Evolutionary conservation across 2,329 filamentous ascomycete genomes (phyloP), one percentile per base, ranked within the genome.

Genomic region (Chaetoscypha palmicola): DNA sequence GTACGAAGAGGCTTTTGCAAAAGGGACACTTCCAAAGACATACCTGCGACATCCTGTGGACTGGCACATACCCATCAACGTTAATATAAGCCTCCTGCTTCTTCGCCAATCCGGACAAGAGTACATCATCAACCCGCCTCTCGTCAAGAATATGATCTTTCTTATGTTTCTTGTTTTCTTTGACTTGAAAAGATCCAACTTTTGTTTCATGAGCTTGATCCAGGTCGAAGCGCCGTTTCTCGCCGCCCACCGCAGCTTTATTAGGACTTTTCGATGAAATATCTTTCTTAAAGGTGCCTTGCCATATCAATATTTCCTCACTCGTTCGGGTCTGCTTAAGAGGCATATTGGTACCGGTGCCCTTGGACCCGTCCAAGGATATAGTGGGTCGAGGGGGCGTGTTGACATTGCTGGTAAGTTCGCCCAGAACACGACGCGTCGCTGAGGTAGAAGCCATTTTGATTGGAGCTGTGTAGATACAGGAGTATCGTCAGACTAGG

Each of bases 321-420:
- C 7, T 28, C 24, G 7, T 7, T 28, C 24, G 7, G 24, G 24
- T 12, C 24, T 7, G 24, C 24, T 28, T 28, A 7, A 12, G 11
- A 35, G 33, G 9, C 35, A 38, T 23, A 9, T 24, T 26, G 5
- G 24, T 28, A 28, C 12, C 12, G 38, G 23, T 33, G 26, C 31
- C 32, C 22, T 21, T 39, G 14, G 14, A 28, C 5, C 16, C 21
- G 11, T 20, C 12, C 1, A 22, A 24, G 20, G 14, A 7, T 16
- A 34, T 39, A 21, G 12, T 21, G 17, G 21, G 22, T 12, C 12
- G 21, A 4, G 14, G n/a, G 35, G 24, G 7, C 24, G 24, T 7
- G 24, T 28, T 28, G 12, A 28, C 24, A 28, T 28, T 54, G 9
- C 45, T 40, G 96, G 96, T 65, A 89, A 96, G 79, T 81, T 86